phyloP scores from a whole-genome alignment of 148 eudicot species.

The Suaeda aralocaspica region DNA sequence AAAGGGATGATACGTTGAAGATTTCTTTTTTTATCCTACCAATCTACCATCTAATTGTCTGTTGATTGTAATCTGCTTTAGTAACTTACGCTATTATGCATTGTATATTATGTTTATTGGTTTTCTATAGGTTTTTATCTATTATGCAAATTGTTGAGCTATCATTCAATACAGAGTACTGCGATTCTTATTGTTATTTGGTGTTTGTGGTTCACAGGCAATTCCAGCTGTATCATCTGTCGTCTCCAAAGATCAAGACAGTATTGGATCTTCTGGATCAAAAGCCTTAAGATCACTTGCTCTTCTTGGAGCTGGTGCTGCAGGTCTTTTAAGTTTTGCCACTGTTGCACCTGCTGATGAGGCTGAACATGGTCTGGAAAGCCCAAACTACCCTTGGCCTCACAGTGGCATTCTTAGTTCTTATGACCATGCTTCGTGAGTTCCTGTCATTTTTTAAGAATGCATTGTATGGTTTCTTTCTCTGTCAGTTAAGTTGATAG shows the following conservation, averaged over 20 bases:
- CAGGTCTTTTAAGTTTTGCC: constrained; percentile 65
- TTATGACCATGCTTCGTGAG: constrained; percentile 96
- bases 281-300: constrained; percentile 52
- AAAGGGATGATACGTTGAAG: too few relatives aligned
- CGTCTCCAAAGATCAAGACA: constrained; percentile 51
- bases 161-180: background rate
- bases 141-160: background rate
- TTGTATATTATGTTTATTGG: background rate
- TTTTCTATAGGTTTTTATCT: background rate
- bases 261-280: constrained; percentile 43
- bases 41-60: too few relatives aligned
- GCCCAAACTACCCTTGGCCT: constrained; percentile 88
- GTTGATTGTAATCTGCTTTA: too few relatives aligned
- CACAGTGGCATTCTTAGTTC: constrained; percentile 90
- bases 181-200: constrained; percentile 2
- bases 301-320: constrained; percentile 68
- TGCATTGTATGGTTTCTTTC: background rate
- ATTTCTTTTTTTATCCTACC: too few relatives aligned
- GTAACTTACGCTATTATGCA: background rate
- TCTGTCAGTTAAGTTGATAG: background rate
- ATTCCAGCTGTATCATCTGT: constrained; percentile 60
- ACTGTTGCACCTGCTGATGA: constrained; percentile 68
- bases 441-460: constrained; percentile 10
- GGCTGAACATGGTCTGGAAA: constrained; percentile 85
- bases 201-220: constrained; percentile 41